Conservation (phyloP, 2,329 filamentous ascomycete species). For the Hypomyces rosellus region DNA sequence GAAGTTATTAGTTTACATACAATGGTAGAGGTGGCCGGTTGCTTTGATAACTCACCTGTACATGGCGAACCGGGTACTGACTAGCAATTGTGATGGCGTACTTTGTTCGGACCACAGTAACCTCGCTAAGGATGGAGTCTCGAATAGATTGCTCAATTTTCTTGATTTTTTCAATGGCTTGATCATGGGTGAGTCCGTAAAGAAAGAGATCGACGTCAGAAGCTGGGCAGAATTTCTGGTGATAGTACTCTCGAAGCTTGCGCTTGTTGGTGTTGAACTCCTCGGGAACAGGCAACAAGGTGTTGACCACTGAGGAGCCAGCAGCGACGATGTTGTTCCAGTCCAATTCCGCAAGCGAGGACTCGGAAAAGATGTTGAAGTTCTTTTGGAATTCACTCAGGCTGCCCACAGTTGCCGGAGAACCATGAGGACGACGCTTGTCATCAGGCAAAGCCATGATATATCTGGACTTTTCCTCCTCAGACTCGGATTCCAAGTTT, state of each 20-base stretch:
- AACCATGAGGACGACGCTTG: conserved; percentile 55
- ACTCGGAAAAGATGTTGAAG: conserved; percentile 77
- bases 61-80: conserved; percentile 75
- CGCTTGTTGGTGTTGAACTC: conserved; percentile 57
- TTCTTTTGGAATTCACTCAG: conserved; percentile 70
- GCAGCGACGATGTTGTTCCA: conserved; percentile 80
- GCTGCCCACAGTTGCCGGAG: conserved; percentile 60
- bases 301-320: conserved; percentile 75
- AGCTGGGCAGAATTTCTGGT: conserved; percentile 72
- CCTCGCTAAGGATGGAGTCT: conserved; percentile 74
- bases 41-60: conserved; percentile 43
- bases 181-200: conserved; percentile 69
- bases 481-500: conserved; percentile 49
- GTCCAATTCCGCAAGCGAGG: conserved; percentile 65
- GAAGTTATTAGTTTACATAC: conserved; percentile 11
- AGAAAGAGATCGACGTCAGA: conserved; percentile 85
- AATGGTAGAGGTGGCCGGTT: not conserved
- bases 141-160: conserved; percentile 70
- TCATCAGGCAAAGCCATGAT: conserved; percentile 61
- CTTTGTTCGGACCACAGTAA: conserved; percentile 77
- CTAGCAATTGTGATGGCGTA: conserved; percentile 81
- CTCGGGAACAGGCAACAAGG: conserved; percentile 63
- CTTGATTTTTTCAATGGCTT: conserved; percentile 78
- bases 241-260: conserved; percentile 66
- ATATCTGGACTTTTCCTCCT: conserved; percentile 56